Evolutionary conservation across 495 filamentous ascomycete genomes (phyloP), one percentile per base, ranked within the genome.

Genomic region (Aspergillus hancockii): DNA sequence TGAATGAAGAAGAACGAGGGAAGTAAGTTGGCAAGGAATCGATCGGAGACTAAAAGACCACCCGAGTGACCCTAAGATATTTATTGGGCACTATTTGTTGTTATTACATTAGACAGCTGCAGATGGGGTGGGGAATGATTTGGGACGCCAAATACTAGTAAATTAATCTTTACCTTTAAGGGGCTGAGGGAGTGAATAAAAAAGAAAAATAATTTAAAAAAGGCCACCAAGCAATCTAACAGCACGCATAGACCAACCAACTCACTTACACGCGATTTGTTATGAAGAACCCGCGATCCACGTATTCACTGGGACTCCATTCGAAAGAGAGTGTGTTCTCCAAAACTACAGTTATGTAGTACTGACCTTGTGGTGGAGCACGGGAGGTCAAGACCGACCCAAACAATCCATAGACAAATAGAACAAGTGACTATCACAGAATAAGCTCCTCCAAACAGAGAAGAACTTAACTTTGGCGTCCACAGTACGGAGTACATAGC

Each of bases 201-300:
- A 56, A 31, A 25, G 10, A 43, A 40, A 54, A 36, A 8, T 36
- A 54, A 53, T 40, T 23, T 16, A 22, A 45, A 53, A 52, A 46
- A 22, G 9, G 41, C 12, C 23, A 16, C 51, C 31, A 51, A 47
- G 25, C 47, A 55, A 57, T 50, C 31, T 16, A 25, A 40, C 23
- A 28, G 13, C 21, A 22, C 32, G 57, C 63, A 65, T 61, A 49
- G 63, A 52, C 58, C 59, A 61, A 41, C 8, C 23, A 31, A 30
- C 34, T 40, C 30, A 53, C 25, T 21, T 28, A 52, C 36, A 43
- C 36, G 52, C 51, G 52, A 54, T 54, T 46, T 25, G 54, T 46
- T 43, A 47, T 47, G 43, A 19, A 52, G 58, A 56, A 56, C 53
- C 40, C 58, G 43, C 19, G 43, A 47, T 47, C 43, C 43, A 47